Evolutionary conservation across 495 filamentous ascomycete genomes (phyloP), one percentile per base, ranked within the genome.

Genomic region (Bathelium albidoporum): DNA sequence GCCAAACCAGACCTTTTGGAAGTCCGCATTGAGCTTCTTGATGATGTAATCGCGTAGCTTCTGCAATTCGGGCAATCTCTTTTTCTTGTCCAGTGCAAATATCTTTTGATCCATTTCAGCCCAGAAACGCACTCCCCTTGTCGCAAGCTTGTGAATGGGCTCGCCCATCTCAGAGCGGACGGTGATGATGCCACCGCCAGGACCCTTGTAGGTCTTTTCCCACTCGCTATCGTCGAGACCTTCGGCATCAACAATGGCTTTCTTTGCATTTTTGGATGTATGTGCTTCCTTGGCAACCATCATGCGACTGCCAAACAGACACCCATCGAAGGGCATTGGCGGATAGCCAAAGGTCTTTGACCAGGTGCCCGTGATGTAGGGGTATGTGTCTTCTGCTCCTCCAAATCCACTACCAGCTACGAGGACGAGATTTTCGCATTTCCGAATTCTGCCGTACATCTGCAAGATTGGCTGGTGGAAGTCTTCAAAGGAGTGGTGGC

Each of bases 1-100:
- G 58, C 93, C 94, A 73, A 98, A 98, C 94, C 94, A 98, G 1
- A 95, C 90, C 78, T 98, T 98, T 68, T 96, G 91, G 79, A 95
- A 98, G 76, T 98, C 93, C 69, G 91, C 90, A 68, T 98, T 97
- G 65, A 98, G 86, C 76, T 95, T 96, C 79, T 89, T 87, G 78
- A 97, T 98, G 75, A 98, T 97, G 73, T 97, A 89, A 44, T 93
- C 88, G 28, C 90, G 85, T 69, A 88, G 86, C 77, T 95, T 96
- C 81, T 92, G 90, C 29, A 97, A 80, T 76, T 96, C 94, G 5
- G 89, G 85, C 4, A 97, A 78, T 59, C 93, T 88, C 77, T 97
- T 97, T 61, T 89, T 89, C 76, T 95, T 95, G 75, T 96, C 91
- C 24, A 98, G 80, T 75, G 86, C 89, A 83, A 98, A 98, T 68